Percentiles rank a stretch among this genome's conserved stretches.
phyloP scores from a whole-genome alignment of 1,284 basidiomycete genomes.

The Chiua sp. region DNA sequence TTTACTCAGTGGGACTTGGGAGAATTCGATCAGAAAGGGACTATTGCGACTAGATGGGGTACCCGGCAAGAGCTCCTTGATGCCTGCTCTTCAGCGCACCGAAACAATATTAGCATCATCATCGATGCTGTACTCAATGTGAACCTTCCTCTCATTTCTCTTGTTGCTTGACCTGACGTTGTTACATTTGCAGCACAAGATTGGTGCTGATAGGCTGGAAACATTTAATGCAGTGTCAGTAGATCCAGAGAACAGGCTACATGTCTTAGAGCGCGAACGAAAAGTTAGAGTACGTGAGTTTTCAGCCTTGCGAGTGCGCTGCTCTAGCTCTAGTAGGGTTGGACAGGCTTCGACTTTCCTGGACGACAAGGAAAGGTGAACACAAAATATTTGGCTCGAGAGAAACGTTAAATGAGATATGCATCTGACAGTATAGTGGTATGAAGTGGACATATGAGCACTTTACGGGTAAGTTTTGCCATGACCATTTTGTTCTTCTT shows the following conservation, averaged over 20 bases:
- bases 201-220: conserved; percentile 86
- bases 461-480: conserved; percentile 64
- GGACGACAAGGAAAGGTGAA: conserved; percentile 76
- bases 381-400: neutral
- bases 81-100: conserved; percentile 64
- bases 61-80: conserved; percentile 80
- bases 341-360: conserved; percentile 88
- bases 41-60: conserved; percentile 90
- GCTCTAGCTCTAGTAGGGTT: conserved; percentile 56
- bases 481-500: neutral
- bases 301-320: conserved; percentile 1
- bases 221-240: conserved; percentile 79
- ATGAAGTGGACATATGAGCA: conserved; percentile 74
- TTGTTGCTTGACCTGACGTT: conserved; percentile 5
- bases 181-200: conserved; percentile 63
- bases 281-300: conserved; percentile 66
- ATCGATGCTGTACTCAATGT: conserved; percentile 84
- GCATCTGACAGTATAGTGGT: conserved; percentile 60
- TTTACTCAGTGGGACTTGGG: conserved; percentile 86
- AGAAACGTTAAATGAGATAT: neutral
- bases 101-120: conserved; percentile 66
- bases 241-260: conserved; percentile 65
- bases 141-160: conserved; percentile 24
- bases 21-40: conserved; percentile 89
- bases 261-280: conserved; percentile 61